A percentile compares a stretch with the other conserved stretches of the same genome.
Conservation (phyloP, 768 basidiomycete genomes). For the Phylloporus sp. region DNA sequence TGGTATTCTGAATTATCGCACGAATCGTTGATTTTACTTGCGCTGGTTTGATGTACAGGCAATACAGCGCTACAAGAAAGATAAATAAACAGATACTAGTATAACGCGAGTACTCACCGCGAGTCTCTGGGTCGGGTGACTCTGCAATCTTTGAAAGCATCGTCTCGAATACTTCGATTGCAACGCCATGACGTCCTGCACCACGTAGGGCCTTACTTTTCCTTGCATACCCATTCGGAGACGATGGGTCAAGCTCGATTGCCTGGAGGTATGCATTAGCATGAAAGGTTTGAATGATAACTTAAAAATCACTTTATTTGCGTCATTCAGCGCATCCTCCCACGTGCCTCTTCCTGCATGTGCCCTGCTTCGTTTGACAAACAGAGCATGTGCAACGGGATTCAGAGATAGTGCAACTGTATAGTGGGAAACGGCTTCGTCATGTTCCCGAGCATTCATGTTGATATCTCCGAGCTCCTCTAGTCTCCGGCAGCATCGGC, state of each 20-base stretch:
- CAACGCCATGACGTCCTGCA: not conserved
- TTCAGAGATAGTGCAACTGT: constrained; percentile 1
- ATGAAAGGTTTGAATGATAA: not conserved
- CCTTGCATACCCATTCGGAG: constrained; percentile 8
- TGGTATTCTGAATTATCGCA: not conserved
- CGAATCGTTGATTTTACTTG: not conserved
- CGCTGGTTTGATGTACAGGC: not conserved
- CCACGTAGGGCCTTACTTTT: constrained; percentile 6
- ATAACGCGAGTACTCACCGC: not conserved
- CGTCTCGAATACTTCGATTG: constrained; percentile 1
- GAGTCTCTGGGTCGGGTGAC: constrained; percentile 2
- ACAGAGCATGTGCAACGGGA: not conserved
- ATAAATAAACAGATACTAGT: not conserved
- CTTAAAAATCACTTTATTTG: constrained; percentile 2
- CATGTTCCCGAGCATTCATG: not conserved
- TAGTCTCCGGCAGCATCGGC: not conserved
- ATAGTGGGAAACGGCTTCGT: constrained; percentile 8
- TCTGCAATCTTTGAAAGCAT: constrained; percentile 8
- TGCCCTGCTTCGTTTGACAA: constrained; percentile 7
- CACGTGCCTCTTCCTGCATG: not conserved
- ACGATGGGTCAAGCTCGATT: constrained; percentile 8
- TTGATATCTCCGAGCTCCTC: not conserved
- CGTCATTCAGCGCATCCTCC: constrained; percentile 7
- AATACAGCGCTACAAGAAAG: not conserved
- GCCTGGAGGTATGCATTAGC: not conserved